A percentile compares a stretch with the other conserved stretches of the same genome.
phyloP scores from a whole-genome alignment of 2,329 filamentous ascomycete genomes.

The Ascocoryne sarcoides region DNA sequence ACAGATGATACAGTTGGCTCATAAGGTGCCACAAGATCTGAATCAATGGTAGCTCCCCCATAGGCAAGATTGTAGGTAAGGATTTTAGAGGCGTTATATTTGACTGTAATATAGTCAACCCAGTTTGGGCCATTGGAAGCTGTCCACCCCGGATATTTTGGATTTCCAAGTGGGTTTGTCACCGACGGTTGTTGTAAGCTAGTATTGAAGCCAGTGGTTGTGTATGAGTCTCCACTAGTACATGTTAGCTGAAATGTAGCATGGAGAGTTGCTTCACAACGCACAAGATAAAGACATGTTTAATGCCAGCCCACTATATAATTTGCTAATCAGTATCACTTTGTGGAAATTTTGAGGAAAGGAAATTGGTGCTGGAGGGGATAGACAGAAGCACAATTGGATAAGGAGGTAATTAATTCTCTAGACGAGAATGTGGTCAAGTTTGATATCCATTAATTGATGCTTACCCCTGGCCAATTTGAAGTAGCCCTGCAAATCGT shows the following conservation, averaged over 20 bases:
- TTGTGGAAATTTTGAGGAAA: background rate
- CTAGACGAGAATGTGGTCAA: too few relatives aligned
- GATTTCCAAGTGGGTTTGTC: conserved; percentile 33
- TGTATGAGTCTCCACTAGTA: conserved; percentile 34
- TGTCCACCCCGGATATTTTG: conserved; percentile 32
- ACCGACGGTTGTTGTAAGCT: conserved; percentile 28
- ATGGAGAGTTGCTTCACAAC: conserved; percentile 20
- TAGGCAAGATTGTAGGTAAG: conserved; percentile 44
- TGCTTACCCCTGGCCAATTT: conserved; percentile 8
- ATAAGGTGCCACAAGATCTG: conserved; percentile 31
- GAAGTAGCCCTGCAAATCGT: conserved; percentile 4
- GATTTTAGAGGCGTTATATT: conserved; percentile 36
- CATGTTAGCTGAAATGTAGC: conserved; percentile 1
- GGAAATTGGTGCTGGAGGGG: too few relatives aligned
- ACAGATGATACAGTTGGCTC: conserved; percentile 30
- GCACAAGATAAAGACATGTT: conserved; percentile 37
- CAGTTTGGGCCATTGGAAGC: conserved; percentile 43
- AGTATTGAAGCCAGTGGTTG: conserved; percentile 31
- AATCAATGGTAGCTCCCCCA: conserved; percentile 34
- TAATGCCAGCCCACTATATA: conserved; percentile 29
- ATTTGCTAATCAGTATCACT: conserved; percentile 2
- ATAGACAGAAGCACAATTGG: too few relatives aligned
- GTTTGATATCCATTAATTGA: background rate
- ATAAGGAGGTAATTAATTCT: too few relatives aligned
- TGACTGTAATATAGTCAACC: conserved; percentile 40